Evolutionary conservation across 441 rosid species (phyloP).

Genomic region (Bocquillonia castaneifolia): DNA sequence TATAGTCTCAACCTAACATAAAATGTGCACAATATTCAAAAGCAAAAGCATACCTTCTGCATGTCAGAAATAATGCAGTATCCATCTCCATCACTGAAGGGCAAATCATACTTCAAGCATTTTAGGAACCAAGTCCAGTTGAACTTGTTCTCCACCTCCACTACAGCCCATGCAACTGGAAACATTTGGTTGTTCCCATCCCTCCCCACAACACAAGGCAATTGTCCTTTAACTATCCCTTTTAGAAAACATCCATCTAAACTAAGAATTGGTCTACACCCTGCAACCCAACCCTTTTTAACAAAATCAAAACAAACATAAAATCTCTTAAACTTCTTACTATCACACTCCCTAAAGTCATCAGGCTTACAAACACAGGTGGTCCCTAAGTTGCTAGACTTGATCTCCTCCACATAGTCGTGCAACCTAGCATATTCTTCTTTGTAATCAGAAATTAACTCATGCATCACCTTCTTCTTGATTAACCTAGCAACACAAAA

Average conservation of each 20-base stretch:
- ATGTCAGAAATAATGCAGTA: background rate
- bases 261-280: background rate
- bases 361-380: background rate
- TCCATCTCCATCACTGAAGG: background rate
- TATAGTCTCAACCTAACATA: too few species aligned
- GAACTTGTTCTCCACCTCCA: background rate
- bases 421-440: background rate
- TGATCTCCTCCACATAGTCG: background rate
- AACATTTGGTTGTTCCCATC: background rate
- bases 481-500: too few species aligned
- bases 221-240: background rate
- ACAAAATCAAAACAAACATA: background rate
- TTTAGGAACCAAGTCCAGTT: background rate
- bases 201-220: background rate
- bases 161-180: background rate
- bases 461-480: background rate
- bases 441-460: too few species aligned
- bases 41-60: background rate
- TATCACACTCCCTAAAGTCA: background rate
- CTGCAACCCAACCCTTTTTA: background rate
- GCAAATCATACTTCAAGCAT: background rate
- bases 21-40: conserved; percentile 1
- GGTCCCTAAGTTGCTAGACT: background rate
- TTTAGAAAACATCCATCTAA: background rate
- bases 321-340: background rate